Evolutionary conservation across 176 grass and related monocot species (phyloP).

Genomic region (Paspalum vaginatum): DNA sequence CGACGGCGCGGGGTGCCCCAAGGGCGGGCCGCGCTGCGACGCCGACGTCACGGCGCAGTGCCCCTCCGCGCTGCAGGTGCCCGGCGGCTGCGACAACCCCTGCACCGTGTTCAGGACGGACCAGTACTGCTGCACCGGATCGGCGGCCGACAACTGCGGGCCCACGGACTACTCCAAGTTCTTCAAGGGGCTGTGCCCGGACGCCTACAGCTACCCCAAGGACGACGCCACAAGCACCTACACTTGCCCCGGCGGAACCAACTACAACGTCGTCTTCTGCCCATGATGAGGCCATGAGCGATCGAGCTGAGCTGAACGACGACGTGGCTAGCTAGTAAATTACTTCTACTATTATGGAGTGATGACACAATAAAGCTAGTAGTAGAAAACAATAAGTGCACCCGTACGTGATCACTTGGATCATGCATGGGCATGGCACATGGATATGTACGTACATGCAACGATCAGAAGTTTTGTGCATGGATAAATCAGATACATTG

Average conservation of each 20-base stretch:
- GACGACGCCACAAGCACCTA: constrained; percentile 36
- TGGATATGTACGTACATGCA: too few relatives aligned
- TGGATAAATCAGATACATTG: too few relatives aligned
- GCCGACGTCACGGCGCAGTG: constrained; percentile 35
- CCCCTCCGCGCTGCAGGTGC: constrained; percentile 14
- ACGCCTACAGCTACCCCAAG: constrained; percentile 52
- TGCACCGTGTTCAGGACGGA: constrained; percentile 49
- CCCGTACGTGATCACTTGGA: too few relatives aligned
- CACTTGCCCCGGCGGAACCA: constrained; percentile 49
- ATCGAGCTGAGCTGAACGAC: neutral
- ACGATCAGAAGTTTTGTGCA: too few relatives aligned
- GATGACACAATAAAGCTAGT: too few relatives aligned
- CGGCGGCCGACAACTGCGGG: neutral
- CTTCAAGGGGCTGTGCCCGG: constrained; percentile 56
- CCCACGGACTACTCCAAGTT: constrained; percentile 47
- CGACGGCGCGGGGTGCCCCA: constrained; percentile 41
- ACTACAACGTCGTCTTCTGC: constrained; percentile 65
- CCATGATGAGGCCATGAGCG: constrained; percentile 20
- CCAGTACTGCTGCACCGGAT: constrained; percentile 47
- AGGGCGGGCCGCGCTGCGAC: constrained; percentile 39
- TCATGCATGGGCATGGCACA: too few relatives aligned
- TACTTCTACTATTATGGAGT: too few relatives aligned
- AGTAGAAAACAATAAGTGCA: too few relatives aligned
- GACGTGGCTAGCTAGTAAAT: too few relatives aligned
- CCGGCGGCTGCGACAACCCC: constrained; percentile 52